Base-by-base conservation (phyloP, 2,329 filamentous ascomycete genomes). In the Xylariaceae sp. region DNA sequence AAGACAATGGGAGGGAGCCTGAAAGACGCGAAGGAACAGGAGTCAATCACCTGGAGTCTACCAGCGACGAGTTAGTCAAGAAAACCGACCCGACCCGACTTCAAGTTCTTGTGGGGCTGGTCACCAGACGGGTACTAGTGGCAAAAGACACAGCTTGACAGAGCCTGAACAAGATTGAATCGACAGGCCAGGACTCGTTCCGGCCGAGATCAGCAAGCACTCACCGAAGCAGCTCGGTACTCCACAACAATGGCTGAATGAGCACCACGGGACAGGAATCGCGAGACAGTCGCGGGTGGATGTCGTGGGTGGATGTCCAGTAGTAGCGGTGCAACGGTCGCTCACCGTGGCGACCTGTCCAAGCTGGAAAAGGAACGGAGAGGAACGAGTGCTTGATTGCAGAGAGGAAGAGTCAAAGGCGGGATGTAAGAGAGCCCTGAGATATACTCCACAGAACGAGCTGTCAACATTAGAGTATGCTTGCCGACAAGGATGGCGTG, bases 71-170 rank as follows among this genome's bases (percentile, higher is more conserved):
- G 56, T 56, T 57, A 55, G 52, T 54, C 53, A 47, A 51, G 48
- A 27, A 27, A 27, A 27, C 22, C 22, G 22, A 27, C 22, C 22
- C 22, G 47, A 48, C 42, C 51, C 49, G 44, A 52, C 32, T 49
- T 55, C 46, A 54, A 43, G 51, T 50, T 27, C 38, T 49, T 41
- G 56, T 58, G 56, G 56, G 56, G 54, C 56, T 43, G 54, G 56
- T 58, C 56, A 58, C 54, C 53, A 51, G 56, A 58, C 49, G 54
- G 53, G 56, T 54, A 49, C 54, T 58, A 58, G 56, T 58, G 54
- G 56, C 54, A 49, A 58, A 55, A 56, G 53, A 51, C 53, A 55
- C 56, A 55, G 49, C 55, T 48, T 42, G 40, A 53, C 50, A 45
- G 43, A 49, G 45, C 48, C 52, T 47, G 53, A 47, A 52, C 40